Conservation (phyloP, 768 basidiomycete genomes). For the Leccinum longicurvipes region DNA sequence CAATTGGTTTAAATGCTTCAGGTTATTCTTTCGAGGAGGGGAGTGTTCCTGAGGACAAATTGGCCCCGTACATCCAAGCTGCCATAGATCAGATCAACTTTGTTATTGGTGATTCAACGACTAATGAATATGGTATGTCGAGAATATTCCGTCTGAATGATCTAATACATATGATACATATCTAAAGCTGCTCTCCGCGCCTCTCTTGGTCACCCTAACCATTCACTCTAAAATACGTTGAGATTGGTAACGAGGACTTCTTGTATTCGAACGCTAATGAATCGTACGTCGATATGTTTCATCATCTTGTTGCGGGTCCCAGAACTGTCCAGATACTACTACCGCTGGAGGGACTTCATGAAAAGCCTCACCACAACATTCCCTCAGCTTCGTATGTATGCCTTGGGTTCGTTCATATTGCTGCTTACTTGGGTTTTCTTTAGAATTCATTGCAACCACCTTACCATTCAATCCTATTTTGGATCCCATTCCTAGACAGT, state of each 20-base stretch:
- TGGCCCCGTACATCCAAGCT: conserved; percentile 52
- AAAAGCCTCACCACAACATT: conserved; percentile 44
- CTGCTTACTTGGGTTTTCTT: conserved; percentile 4
- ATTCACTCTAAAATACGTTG: conserved; percentile 45
- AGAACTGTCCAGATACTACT: conserved; percentile 36
- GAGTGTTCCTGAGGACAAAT: conserved; percentile 39
- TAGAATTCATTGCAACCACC: conserved; percentile 57
- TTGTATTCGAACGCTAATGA: conserved; percentile 17
- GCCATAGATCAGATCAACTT: conserved; percentile 61
- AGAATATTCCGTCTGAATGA: conserved; percentile 13
- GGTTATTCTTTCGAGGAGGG: conserved; percentile 47
- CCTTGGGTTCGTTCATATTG: conserved; percentile 4
- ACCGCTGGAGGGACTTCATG: conserved; percentile 50
- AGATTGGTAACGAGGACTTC: conserved; percentile 57
- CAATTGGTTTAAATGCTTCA: conserved; percentile 6
- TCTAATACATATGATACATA: not conserved
- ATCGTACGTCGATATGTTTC: not conserved
- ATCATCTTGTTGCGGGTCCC: too few species aligned
- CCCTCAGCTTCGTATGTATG: conserved; percentile 44
- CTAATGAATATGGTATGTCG: conserved; percentile 31
- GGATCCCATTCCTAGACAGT: conserved; percentile 47
- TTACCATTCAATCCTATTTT: conserved; percentile 42
- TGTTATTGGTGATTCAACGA: conserved; percentile 49
- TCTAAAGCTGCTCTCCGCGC: conserved; percentile 46
- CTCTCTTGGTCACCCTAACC: conserved; percentile 51